Base-by-base conservation (phyloP, 805 yeast species). In the Kodamaea fukazawae region DNA sequence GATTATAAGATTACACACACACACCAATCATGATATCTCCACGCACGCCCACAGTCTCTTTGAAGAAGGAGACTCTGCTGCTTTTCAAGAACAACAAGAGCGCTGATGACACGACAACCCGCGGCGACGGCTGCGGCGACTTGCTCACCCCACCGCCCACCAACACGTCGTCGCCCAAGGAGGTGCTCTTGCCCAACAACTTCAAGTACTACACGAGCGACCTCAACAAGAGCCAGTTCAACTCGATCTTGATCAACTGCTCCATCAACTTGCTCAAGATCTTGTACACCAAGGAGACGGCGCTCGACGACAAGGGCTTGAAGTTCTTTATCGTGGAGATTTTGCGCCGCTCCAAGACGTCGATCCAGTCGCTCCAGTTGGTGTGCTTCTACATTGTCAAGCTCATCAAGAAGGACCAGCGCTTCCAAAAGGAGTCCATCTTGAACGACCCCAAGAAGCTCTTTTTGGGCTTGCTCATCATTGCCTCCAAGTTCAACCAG, bases 401-500 rank as follows among this genome's bases (percentile, higher is more conserved):
- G 43, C 50, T 83, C 32, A 51, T 64, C 36, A 58, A 57, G 43
- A 29, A 29, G 15, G 36, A 48, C 16, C 40, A 45, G 27, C 23
- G 35, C 17, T 29, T 36, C 11, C 30, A 47, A 9, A 14, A 38
- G 2, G 40, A 40, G 17, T 22, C 43, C 4, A 43, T 50, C 15
- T 37, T 57, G 26, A 48, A 46, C 36, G 81, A 85, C 51, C 82
- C 88, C 6, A 79, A 85, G 50, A 76, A 84, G 45, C 72, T 79
- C 30, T 81, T 87, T 46, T 68, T 87, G 44, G 75, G 81, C 2
- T 75, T 86, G 52, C 58, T 87, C 38, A 83, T 86, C 38, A 64
- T 87, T 28, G 81, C 93, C 3, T 75, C 82, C 38, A 87, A 87
- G 56, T 85, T 79, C 57, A 68, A 74, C 44, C 87, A 81, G 54